Evolutionary conservation across 192 early-diverging fungal species (phyloP).

Genomic region (Mortierella hygrophila): DNA sequence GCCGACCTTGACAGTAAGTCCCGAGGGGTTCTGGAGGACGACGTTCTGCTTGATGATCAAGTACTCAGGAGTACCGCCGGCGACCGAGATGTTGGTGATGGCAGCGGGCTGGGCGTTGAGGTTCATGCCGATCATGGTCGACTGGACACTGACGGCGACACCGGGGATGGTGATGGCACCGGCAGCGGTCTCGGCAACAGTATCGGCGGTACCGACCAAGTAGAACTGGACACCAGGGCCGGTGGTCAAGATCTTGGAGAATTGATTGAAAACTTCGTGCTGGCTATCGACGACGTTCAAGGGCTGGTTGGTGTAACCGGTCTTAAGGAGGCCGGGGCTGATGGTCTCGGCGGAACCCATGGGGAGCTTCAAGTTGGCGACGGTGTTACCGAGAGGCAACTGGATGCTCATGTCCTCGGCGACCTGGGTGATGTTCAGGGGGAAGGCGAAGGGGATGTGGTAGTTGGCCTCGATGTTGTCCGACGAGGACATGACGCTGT

Average conservation of each 20-base stretch:
- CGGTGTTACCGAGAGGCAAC: slow-evolving; percentile 37
- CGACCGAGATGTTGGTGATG: slow-evolving; percentile 65
- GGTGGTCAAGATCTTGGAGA: slow-evolving; percentile 63
- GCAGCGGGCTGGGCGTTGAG: slow-evolving; percentile 61
- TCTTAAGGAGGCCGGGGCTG: slow-evolving; percentile 61
- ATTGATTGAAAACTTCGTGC: slow-evolving; percentile 63
- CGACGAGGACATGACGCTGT: slow-evolving; percentile 61
- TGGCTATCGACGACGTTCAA: slow-evolving; percentile 55
- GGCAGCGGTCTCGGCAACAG: slow-evolving; percentile 65
- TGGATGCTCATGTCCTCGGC: slow-evolving; percentile 64
- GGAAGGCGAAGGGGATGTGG: slow-evolving; percentile 73
- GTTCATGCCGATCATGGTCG: slow-evolving; percentile 66
- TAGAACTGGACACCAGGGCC: slow-evolving; percentile 57
- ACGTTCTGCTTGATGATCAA: slow-evolving; percentile 58
- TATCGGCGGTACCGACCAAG: slow-evolving; percentile 65
- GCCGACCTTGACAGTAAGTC: slow-evolving; percentile 63
- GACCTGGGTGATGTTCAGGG: slow-evolving; percentile 66
- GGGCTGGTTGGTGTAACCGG: slow-evolving; percentile 58
- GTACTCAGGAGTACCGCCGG: slow-evolving; percentile 63
- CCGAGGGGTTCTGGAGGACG: slow-evolving; percentile 64
- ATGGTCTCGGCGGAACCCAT: slow-evolving; percentile 53
- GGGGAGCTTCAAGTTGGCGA: slow-evolving; percentile 51
- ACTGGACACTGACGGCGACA: slow-evolving; percentile 63
- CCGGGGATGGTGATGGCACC: slow-evolving; percentile 66
- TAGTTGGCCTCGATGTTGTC: slow-evolving; percentile 61